Evolutionary conservation across 768 basidiomycete species (phyloP), one percentile per base, ranked within the genome.

Genomic region (Tricholoma sp.): DNA sequence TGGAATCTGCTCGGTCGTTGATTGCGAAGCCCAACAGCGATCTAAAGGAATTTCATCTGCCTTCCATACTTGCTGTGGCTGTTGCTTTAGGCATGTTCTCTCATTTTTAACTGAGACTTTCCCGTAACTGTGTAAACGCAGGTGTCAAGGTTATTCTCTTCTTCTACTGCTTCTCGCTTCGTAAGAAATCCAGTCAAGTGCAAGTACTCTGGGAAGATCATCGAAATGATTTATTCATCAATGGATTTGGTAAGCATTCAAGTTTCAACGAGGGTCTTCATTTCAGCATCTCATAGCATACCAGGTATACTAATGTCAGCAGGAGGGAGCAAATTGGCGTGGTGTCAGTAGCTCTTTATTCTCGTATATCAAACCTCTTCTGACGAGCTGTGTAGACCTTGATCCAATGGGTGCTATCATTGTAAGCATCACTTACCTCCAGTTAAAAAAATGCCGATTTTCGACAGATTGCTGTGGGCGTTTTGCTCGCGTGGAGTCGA

Each of bases 151-250:
- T 93, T 47, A 44, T 86, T 0, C 81, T 99, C 42, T 98, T 98
- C 74, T 36, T 94, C 4, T 97, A 94, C 72, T 94, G 94, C 69
- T 83, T 75, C 64, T 79, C 90, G 3, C 78, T 96, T 45, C 84
- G 91, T 29, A 80, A 79, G 32, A 83, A 82, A 60, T 94, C 90
- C 6, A 94, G 91, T 63, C 97, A 99, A 71, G 96, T 99, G 2
- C 82, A 83, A 47, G 84, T 97, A n/a, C 80, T 97, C 29, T 98
- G 93, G 94, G 91, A 97, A 70, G 96, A 98, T 66, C 95, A 98
- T 61, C 79, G 95, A 61, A 98, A 94, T 64, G 96, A 96, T 65
- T 67, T 94, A n/a, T 90, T 84, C 67, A 85, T 93, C 67, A 94
- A 94, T 64, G 74, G 80, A 24, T 88, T 90, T 58, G 87, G 88